These are phyloP conservation scores for Pseudofabraea citricarpa DNA, from an alignment of 2,329 filamentous ascomycete genomes.

Conservation along the genomic window DNA sequence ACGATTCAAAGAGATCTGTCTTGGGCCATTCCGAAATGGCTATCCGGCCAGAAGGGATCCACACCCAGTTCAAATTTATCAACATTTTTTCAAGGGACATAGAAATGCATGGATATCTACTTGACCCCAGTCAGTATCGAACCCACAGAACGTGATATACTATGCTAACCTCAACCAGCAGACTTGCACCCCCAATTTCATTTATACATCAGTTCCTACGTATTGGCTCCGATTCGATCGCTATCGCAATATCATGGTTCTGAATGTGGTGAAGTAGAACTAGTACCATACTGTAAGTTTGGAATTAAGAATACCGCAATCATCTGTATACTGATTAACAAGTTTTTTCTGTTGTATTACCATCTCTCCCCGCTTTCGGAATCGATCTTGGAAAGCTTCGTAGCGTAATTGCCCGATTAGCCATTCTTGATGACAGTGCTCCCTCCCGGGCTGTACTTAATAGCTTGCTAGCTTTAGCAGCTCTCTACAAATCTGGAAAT, in stretches of 20 bases:
- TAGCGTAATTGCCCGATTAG: not conserved
- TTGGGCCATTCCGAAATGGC: not conserved
- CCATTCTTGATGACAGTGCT: not conserved
- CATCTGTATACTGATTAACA: not conserved
- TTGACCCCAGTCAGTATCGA: not conserved
- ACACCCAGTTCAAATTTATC: slow-evolving; percentile 1
- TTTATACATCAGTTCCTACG: not conserved
- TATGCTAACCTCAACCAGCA: not conserved
- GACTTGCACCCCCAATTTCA: not conserved
- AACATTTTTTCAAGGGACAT: not conserved
- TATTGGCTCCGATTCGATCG: not conserved
- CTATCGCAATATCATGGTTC: not conserved
- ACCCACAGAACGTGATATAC: not conserved
- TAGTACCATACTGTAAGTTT: not conserved
- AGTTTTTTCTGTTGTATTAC: not conserved
- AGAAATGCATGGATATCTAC: not conserved
- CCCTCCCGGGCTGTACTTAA: not conserved
- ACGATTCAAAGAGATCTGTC: not conserved
- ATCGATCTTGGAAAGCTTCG: not conserved
- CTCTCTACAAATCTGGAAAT: not conserved
- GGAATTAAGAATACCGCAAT: not conserved
- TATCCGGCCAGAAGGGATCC: not conserved
- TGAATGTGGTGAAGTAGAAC: not conserved
- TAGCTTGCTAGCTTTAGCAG: not conserved
- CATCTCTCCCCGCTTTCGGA: not conserved